Base-by-base conservation (phyloP, 1,139 yeast species). In the Fermentozyma sake region DNA sequence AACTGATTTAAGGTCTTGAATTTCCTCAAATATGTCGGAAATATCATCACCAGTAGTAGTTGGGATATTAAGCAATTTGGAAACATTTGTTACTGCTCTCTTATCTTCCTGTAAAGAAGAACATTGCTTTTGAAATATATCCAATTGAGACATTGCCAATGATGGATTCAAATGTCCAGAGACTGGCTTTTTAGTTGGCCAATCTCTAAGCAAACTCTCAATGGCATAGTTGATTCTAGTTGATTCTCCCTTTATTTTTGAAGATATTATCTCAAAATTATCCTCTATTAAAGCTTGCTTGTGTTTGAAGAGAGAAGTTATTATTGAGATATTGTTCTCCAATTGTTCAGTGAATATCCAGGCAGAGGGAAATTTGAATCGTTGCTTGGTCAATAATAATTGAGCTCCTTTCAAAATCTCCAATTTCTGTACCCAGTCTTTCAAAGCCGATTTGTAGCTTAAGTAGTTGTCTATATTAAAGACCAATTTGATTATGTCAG, bases 291-390 rank as follows among this genome's bases (percentile, higher is more conserved):
- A 42, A 2, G 39, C 37, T 4, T 51, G 43, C 37, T 72, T 72
- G 18, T 54, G 52, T 0, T 42, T 44, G 16, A 76, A 37, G 3
- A 79, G 51, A 12, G 72, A 66, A 1, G 46, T 39, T 7, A 83
- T 48, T 5, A 73, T 61, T 1, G 61, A 48, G 33, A 69, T 49
- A 29, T 72, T 75, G 32, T 61, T 65, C 15, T 74, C 79, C 2
- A 85, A 41, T 40, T 83, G 93, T 25, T 82, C 93, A 23, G 63
- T 61, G 45, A 61, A 73, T 1, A 79, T 38, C 85, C 91, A 82
- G 15, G 68, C 67, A 0, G 50, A 27, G 0, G 80, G 73, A 30
- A 76, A 68, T 21, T 61, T 62, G 41, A 58, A 68, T 23, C 81
- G 56, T 20, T 65, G 59, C 19, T 67, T 62, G 1, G 58, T 37